phyloP scores from a whole-genome alignment of 345 rosid species.

The Lenwebbia sp. region DNA sequence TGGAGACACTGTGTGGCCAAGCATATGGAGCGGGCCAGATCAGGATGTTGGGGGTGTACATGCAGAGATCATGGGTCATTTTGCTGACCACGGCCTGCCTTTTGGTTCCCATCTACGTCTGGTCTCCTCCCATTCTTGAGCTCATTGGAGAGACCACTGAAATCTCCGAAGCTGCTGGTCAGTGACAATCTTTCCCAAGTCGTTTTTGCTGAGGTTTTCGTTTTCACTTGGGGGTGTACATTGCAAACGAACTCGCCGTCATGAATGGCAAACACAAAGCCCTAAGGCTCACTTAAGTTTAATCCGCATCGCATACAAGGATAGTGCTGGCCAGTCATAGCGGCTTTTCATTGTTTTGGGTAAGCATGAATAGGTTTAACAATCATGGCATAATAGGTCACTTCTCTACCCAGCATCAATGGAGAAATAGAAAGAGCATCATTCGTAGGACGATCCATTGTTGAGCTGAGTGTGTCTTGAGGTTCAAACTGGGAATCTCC shows the following conservation, averaged over 20 bases:
- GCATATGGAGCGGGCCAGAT: slow-evolving; percentile 77
- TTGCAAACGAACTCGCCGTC: neutral
- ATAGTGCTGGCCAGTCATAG: neutral
- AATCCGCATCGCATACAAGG: neutral
- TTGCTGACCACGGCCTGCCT: slow-evolving; percentile 50
- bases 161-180: slow-evolving; percentile 85
- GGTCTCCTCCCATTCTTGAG: slow-evolving; percentile 77
- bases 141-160: slow-evolving; percentile 59
- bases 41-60: slow-evolving; percentile 77
- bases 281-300: neutral
- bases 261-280: neutral
- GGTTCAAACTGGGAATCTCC: neutral
- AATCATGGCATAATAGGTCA: neutral
- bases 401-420: neutral
- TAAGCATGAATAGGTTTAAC: neutral
- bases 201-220: neutral
- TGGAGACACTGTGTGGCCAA: slow-evolving; percentile 91
- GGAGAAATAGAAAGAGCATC: neutral
- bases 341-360: neutral
- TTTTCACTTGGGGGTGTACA: neutral
- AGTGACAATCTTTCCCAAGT: neutral
- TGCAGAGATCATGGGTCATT: slow-evolving; percentile 98
- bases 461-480: neutral
- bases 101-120: slow-evolving; percentile 61
- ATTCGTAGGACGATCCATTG: neutral